These are phyloP conservation scores for Lachancea sp. DNA, from an alignment of 805 yeast genomes.

Conservation along the genomic window DNA sequence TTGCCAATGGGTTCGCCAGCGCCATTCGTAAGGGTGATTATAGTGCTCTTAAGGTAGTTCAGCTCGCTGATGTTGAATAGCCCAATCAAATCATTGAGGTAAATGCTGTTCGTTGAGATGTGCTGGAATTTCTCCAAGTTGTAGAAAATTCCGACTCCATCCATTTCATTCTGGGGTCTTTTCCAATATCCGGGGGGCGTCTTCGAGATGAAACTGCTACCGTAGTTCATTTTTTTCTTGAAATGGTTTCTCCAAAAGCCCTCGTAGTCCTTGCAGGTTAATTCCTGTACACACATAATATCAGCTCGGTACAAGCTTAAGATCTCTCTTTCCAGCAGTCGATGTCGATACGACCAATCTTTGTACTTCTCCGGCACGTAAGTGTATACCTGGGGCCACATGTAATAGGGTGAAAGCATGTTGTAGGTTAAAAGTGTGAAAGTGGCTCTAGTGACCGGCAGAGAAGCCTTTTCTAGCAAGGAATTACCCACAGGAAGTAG, in stretches of 20 bases:
- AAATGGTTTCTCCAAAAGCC: slow-evolving; percentile 36
- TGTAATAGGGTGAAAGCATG: slow-evolving; percentile 47
- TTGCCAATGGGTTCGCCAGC: slow-evolving; percentile 26
- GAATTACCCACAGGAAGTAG: slow-evolving; percentile 9
- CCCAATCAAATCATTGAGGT: slow-evolving; percentile 29
- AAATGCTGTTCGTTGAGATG: slow-evolving; percentile 32
- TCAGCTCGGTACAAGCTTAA: slow-evolving; percentile 39
- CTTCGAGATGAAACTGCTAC: slow-evolving; percentile 44
- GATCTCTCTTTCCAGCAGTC: slow-evolving; percentile 35
- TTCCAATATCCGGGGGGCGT: slow-evolving; percentile 50
- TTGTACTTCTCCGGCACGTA: slow-evolving; percentile 43
- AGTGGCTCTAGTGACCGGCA: slow-evolving; percentile 14
- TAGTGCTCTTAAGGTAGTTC: slow-evolving; percentile 20
- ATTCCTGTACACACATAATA: slow-evolving; percentile 55
- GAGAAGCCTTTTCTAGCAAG: slow-evolving; percentile 4
- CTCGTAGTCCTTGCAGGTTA: slow-evolving; percentile 40
- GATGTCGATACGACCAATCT: slow-evolving; percentile 46
- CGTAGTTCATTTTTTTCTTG: slow-evolving; percentile 34
- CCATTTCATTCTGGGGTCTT: slow-evolving; percentile 41
- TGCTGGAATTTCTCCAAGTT: slow-evolving; percentile 43
- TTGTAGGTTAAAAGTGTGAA: slow-evolving; percentile 40
- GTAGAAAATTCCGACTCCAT: slow-evolving; percentile 54
- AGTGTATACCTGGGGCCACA: slow-evolving; percentile 52
- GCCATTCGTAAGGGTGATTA: slow-evolving; percentile 27
- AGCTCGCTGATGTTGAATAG: slow-evolving; percentile 27